These are phyloP conservation scores for Balansia obtecta DNA, from an alignment of 2,329 filamentous ascomycete genomes.

Conservation along the genomic window DNA sequence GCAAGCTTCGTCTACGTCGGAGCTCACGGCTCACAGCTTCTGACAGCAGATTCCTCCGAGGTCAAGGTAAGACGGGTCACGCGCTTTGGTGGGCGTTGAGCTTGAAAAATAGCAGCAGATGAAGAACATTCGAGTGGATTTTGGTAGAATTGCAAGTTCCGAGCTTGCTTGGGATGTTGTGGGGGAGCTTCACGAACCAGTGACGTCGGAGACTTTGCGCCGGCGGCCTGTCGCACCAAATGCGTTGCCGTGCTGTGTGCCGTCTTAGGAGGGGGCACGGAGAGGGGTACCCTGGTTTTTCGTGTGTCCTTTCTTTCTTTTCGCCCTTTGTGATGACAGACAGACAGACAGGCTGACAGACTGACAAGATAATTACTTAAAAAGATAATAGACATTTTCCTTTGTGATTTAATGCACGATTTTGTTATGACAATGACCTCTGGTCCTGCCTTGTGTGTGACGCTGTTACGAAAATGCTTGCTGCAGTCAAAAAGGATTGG, in stretches of 20 bases:
- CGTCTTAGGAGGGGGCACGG: no score
- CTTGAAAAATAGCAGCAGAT: neutral
- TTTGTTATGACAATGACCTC: no score
- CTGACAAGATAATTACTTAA: no score
- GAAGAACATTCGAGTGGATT: neutral
- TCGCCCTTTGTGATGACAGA: no score
- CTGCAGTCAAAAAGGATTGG: neutral
- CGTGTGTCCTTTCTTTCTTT: no score
- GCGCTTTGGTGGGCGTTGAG: neutral
- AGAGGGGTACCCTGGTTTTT: no score
- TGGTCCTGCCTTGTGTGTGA: no score
- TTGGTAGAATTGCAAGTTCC: neutral
- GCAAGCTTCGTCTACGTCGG: neutral
- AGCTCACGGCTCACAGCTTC: slow-evolving; percentile 1
- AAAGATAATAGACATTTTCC: no score
- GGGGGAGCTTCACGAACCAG: neutral
- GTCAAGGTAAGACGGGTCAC: neutral
- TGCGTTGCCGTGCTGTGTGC: no score
- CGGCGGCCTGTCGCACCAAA: neutral
- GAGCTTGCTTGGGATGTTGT: neutral
- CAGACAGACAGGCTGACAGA: no score
- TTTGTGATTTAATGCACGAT: no score
- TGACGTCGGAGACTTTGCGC: neutral
- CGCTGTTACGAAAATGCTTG: neutral
- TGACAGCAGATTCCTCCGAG: neutral